Evolutionary conservation across 306 rosid species (phyloP).

Genomic region (Quercus engelmannii): DNA sequence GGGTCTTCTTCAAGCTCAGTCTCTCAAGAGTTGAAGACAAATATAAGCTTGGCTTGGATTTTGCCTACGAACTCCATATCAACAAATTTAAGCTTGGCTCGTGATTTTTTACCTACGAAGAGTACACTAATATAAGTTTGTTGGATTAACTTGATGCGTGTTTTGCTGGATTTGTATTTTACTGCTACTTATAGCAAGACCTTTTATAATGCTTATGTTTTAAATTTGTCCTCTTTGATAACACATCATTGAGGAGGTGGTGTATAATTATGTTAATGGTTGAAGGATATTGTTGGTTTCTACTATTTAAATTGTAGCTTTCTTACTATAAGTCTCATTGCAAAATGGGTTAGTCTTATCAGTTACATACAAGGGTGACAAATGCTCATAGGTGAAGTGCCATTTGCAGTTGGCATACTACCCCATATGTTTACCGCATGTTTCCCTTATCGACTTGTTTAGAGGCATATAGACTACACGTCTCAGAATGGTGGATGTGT

Average conservation of each 20-base stretch:
- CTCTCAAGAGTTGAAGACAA: constrained; percentile 13
- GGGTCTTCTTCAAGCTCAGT: constrained; percentile 56
- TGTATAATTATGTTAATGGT: background rate
- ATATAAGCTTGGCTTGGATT: background rate
- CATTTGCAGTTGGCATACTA: too few relatives aligned
- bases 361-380: background rate
- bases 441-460: too few relatives aligned
- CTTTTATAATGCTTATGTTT: background rate
- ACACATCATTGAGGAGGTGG: background rate
- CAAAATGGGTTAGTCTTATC: too few relatives aligned
- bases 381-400: too few relatives aligned
- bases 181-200: background rate
- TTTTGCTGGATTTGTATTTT: background rate
- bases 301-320: background rate
- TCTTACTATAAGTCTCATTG: background rate
- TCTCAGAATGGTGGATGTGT: too few relatives aligned
- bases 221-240: background rate
- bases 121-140: background rate
- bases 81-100: background rate
- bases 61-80: background rate
- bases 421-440: too few relatives aligned
- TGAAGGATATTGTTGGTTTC: background rate
- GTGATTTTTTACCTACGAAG: background rate
- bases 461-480: too few relatives aligned
- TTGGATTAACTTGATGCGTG: background rate